Evolutionary conservation across 768 basidiomycete species (phyloP), one percentile per base, ranked within the genome.

Genomic region (Hericium rajendrae): DNA sequence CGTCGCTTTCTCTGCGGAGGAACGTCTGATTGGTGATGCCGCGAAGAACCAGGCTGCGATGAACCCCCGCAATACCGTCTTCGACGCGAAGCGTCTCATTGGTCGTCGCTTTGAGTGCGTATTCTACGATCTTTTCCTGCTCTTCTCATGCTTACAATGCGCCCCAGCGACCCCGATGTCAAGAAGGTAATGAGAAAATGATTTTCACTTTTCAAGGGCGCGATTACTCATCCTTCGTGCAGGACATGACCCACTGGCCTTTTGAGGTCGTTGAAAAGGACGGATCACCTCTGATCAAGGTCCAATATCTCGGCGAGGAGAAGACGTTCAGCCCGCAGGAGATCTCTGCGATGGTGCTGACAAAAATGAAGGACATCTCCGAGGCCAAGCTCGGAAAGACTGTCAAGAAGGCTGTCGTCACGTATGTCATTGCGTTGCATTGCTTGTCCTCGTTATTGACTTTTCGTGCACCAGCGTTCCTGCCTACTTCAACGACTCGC

Each of bases 401-500:
- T 50, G 93, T 97, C 73, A 94, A 93, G 78, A 98, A 97, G 78
- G 97, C 97, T 56, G 97, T 99, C 62, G 86, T 99, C 75, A 97
- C 94, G 49, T 51, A 37, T 16, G 92, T 51, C 10, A 1, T 28
- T 3, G 93, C 50, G 48, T 58, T 4, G 55, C 32, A 48, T 43
- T 51, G 24, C 57, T 26, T 37, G 3, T 22, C 26, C 13, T 15
- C 4, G n/a, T 16, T 11, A 20, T 20, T 38, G 6, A 11, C 63
- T 52, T 15, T 51, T 15, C 16, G 3, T 11, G 24, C 26, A 2
- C 10, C 16, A 51, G 49, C 11, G 97, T 98, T 64, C 97, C 97
- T 46, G 97, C 97, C 62, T 99, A 98, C 81, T 98, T 98, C 82
- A 99, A 99, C 75, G 97, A 98, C 78, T 99, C 97, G 26, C 97